phyloP scores from a whole-genome alignment of 352 stramenopile species.

The Albugo laibachii region DNA sequence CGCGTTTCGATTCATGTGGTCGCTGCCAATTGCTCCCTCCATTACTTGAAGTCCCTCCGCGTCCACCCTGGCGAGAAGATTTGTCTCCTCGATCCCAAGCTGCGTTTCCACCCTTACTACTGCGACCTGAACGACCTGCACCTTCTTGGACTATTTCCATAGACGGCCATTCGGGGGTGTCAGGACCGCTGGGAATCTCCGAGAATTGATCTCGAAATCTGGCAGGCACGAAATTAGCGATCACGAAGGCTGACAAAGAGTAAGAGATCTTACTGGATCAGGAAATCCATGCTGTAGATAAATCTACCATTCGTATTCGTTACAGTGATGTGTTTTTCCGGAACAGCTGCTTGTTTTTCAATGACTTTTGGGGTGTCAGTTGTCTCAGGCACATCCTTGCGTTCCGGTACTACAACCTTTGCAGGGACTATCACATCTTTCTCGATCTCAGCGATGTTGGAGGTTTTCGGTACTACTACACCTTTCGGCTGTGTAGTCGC shows the following conservation, averaged over 20 bases:
- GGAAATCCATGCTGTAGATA: constrained; percentile 30
- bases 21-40: constrained; percentile 3
- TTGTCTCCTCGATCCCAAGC: constrained; percentile 44
- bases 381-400: constrained; percentile 3
- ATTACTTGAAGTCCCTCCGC: constrained; percentile 4
- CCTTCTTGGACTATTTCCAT: constrained; percentile 52
- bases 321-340: constrained; percentile 3
- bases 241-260: background rate
- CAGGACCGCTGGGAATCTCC: constrained; percentile 19
- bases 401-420: constrained; percentile 3
- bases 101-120: constrained; percentile 34
- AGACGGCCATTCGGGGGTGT: constrained; percentile 33
- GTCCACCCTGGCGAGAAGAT: background rate
- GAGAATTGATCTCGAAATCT: constrained; percentile 37
- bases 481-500: background rate
- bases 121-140: constrained; percentile 16
- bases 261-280: constrained; percentile 20
- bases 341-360: background rate
- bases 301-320: constrained; percentile 18
- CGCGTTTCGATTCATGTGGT: constrained; percentile 1
- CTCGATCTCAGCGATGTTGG: background rate
- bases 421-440: constrained; percentile 7
- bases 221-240: constrained; percentile 1
- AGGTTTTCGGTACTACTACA: background rate
- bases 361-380: background rate